Percentiles rank a stretch among this genome's conserved stretches.
These are phyloP conservation scores for Penicillium silybi DNA, from an alignment of 495 filamentous ascomycete species.

Conservation along the genomic window DNA sequence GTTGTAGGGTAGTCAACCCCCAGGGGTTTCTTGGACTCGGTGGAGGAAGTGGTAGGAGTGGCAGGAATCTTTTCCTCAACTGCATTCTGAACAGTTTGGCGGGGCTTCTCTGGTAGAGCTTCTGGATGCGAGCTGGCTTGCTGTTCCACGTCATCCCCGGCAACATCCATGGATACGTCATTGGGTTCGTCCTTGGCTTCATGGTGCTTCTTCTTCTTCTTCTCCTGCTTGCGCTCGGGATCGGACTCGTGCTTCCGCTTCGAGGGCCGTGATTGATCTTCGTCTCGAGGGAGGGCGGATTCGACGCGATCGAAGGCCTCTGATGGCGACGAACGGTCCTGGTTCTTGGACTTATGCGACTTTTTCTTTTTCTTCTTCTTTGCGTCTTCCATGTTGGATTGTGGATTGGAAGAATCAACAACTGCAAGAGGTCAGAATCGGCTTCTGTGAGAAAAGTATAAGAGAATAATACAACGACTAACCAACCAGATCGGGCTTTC, in stretches of 20 bases:
- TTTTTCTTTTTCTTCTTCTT: conserved; percentile 17
- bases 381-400: neutral
- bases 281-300: neutral
- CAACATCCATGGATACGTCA: neutral
- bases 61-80: neutral
- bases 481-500: neutral
- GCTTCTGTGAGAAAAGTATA: neutral
- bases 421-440: neutral
- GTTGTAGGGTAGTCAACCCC: neutral
- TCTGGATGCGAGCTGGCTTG: neutral
- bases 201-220: conserved; percentile 13
- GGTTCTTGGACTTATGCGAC: neutral
- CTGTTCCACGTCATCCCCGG: neutral
- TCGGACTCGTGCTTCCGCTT: conserved; percentile 24
- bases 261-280: conserved; percentile 2
- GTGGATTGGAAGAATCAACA: neutral
- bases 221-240: conserved; percentile 9
- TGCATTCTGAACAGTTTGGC: neutral
- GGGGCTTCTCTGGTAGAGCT: neutral
- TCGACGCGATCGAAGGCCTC: neutral
- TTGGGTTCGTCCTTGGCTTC: neutral
- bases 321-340: neutral
- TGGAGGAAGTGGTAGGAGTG: neutral
- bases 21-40: neutral
- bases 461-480: neutral